Conservation (phyloP, 768 basidiomycete genomes). For the Tephrocybe sp. region DNA sequence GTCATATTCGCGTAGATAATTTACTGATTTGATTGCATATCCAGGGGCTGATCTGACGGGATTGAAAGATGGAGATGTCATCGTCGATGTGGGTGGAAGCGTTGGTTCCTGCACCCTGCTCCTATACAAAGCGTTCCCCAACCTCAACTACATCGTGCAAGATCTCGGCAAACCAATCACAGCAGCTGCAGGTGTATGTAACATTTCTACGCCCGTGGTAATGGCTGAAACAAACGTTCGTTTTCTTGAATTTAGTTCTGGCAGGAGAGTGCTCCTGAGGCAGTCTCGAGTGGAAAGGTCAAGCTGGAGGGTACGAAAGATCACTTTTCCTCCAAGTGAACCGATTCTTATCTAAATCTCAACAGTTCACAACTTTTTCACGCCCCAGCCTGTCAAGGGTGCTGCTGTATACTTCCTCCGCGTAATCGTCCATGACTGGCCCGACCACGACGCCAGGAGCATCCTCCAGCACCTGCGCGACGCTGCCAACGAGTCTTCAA, state of each 20-base stretch:
- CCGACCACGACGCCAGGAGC: not conserved
- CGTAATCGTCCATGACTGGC: conserved; percentile 8
- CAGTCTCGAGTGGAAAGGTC: not conserved
- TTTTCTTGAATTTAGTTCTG: conserved; percentile 9
- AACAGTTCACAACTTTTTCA: conserved; percentile 37
- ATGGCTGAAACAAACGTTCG: not conserved
- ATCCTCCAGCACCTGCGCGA: conserved; percentile 7
- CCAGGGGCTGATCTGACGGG: conserved; percentile 27
- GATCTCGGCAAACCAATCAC: conserved; percentile 21
- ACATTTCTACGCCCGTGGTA: not conserved
- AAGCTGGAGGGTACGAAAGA: not conserved
- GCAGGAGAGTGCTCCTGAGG: conserved; percentile 1
- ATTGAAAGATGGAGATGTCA: conserved; percentile 17
- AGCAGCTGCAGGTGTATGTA: conserved; percentile 11
- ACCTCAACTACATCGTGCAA: conserved; percentile 25
- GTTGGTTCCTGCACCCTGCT: conserved; percentile 25
- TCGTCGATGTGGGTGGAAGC: conserved; percentile 33
- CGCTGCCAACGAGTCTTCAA: conserved; percentile 3
- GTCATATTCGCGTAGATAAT: not conserved
- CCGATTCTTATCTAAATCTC: not conserved
- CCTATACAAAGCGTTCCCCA: no score
- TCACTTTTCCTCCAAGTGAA: not conserved
- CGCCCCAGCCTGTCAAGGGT: conserved; percentile 31
- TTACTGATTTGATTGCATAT: no score
- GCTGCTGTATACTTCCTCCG: conserved; percentile 36